Base-by-base conservation (phyloP, 2,329 filamentous ascomycete species). In the Venturia asperata region DNA sequence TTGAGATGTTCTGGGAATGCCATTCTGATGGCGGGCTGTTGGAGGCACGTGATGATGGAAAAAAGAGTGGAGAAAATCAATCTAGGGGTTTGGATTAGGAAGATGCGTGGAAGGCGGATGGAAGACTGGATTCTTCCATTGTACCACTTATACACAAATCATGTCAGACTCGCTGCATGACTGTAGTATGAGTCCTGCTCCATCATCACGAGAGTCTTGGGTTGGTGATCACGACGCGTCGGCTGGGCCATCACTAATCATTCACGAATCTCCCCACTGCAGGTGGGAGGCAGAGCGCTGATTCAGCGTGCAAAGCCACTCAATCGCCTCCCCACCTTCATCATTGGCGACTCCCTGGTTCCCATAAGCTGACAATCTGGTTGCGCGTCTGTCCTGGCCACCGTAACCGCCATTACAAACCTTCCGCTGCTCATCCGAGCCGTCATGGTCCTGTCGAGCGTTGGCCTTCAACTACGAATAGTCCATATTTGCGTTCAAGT, bases 1-100 rank as follows among this genome's bases (percentile, higher is more conserved):
- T 58, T 58, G 27, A 58, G 52, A 30, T 58, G 52, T n/a, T 58
- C 52, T 5, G 52, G 52, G 10, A 58, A 58, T 27, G 52, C 52
- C 52, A 58, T 52, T 9, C 5, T 13, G 15, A 37, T 37, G 43
- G 5, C 13, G 5, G 43, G n/a, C 52, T 37, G 24, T n/a, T 30
- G 34, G 5, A 17, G 15, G 5, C 52, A 56, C n/a, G 52, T 49
- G 43, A 47, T 39, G 37, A n/a, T 39, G 37, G 5, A 39, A 27
- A 37, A 34, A 56, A 56, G 27, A 30, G 52, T 21, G 17, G 21
- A 55, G 10, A 30, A 55, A n/a, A n/a, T 55, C n/a, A 17, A 55
- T 30, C 10, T 27, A n/a, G n/a, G n/a, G n/a, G 21, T 13, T 5
- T 47, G 15, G n/a, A 47, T 30, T 30, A 17, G 24, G 49, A 34